Conservation (phyloP, 2,329 filamentous ascomycete genomes). For the Sarocladium strictum region DNA sequence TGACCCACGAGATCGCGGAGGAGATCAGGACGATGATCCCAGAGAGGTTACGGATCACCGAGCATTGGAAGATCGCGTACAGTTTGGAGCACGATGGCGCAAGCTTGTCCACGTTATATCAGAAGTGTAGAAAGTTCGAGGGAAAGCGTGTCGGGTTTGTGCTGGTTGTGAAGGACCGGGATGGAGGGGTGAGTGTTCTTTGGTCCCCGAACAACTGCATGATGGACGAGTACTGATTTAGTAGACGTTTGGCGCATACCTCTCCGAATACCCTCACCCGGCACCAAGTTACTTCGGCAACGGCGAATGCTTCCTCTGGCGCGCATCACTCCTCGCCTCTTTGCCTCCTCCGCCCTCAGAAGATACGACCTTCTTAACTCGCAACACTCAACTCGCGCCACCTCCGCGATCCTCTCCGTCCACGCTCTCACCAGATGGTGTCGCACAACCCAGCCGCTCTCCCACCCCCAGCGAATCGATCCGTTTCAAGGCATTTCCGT, state of each 20-base stretch:
- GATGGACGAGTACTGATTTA: background rate
- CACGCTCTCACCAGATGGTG: background rate
- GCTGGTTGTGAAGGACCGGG: constrained; percentile 74
- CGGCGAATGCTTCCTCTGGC: constrained; percentile 80
- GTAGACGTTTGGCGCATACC: constrained; percentile 84
- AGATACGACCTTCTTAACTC: constrained; percentile 41
- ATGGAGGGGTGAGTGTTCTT: constrained; percentile 58
- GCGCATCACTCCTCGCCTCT: constrained; percentile 52
- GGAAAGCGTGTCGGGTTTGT: constrained; percentile 79
- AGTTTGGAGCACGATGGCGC: constrained; percentile 89
- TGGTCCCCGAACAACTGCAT: background rate
- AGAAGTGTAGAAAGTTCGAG: constrained; percentile 63
- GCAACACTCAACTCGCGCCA: constrained; percentile 31
- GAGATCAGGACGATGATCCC: constrained; percentile 89
- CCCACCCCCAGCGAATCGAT: constrained; percentile 65
- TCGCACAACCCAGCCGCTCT: constrained; percentile 16
- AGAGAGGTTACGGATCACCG: constrained; percentile 76
- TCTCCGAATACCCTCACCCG: constrained; percentile 82
- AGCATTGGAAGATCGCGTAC: constrained; percentile 82
- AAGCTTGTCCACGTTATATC: constrained; percentile 79
- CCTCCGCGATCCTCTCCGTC: constrained; percentile 20
- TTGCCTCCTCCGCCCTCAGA: constrained; percentile 45
- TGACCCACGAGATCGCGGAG: constrained; percentile 73
- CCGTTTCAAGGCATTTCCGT: constrained; percentile 95
- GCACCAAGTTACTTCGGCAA: constrained; percentile 86